phyloP scores from a whole-genome alignment of 2,329 filamentous ascomycete species.

The Aspergillus quadrilineatus region DNA sequence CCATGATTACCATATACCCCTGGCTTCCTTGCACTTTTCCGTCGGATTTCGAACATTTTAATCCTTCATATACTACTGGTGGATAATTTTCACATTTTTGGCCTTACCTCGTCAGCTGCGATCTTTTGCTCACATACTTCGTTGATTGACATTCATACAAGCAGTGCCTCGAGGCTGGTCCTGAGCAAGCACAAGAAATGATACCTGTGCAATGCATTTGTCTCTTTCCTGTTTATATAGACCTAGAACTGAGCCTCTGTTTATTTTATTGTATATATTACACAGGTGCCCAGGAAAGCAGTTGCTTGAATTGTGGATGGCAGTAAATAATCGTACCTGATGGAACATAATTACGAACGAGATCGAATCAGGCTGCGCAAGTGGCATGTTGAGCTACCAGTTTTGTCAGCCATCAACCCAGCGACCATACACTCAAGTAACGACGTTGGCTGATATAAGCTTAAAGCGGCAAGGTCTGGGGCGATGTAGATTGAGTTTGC shows the following conservation, averaged over 20 bases:
- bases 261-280: slow-evolving; percentile 3
- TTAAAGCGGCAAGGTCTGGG: too few relatives aligned
- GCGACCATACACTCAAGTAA: too few relatives aligned
- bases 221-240: slow-evolving; percentile 13
- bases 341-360: too few relatives aligned
- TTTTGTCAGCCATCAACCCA: neutral
- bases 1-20: slow-evolving; percentile 8
- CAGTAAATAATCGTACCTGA: neutral
- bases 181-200: slow-evolving; percentile 12
- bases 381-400: neutral
- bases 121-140: neutral
- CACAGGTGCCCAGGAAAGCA: neutral
- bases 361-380: too few relatives aligned
- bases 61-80: slow-evolving; percentile 1
- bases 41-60: slow-evolving; percentile 7
- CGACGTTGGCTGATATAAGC: too few relatives aligned
- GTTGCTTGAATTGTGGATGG: neutral
- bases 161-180: slow-evolving; percentile 15
- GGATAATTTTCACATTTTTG: neutral
- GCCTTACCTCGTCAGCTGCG: neutral
- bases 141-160: neutral
- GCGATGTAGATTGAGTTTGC: neutral
- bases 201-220: slow-evolving; percentile 10
- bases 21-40: slow-evolving; percentile 15
- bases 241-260: slow-evolving; percentile 9